A percentile compares a stretch with the other conserved stretches of the same genome.
Conservation (phyloP, 2,329 filamentous ascomycete genomes). For the Nigrospora sphaerica region DNA sequence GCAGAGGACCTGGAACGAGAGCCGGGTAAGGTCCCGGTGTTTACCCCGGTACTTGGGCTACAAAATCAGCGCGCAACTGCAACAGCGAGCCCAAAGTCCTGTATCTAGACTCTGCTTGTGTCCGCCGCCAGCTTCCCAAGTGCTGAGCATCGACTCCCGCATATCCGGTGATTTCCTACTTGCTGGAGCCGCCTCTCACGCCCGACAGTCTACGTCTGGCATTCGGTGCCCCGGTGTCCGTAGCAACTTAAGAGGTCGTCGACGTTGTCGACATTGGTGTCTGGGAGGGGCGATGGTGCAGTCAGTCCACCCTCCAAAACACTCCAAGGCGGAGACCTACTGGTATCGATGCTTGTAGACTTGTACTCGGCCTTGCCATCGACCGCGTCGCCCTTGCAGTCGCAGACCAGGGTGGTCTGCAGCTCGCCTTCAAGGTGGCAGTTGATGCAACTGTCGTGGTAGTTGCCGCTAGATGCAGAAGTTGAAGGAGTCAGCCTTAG, state of each 20-base stretch:
- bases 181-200: too few relatives aligned
- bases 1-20: too few relatives aligned
- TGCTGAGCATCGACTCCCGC: too few relatives aligned
- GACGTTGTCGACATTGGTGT: neutral
- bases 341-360: neutral
- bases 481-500: neutral
- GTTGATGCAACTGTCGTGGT: neutral
- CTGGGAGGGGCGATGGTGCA: neutral
- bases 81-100: too few relatives aligned
- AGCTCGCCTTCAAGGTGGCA: neutral
- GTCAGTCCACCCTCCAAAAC: neutral
- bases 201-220: too few relatives aligned
- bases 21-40: too few relatives aligned
- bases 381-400: neutral
- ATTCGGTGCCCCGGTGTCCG: too few relatives aligned
- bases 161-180: too few relatives aligned
- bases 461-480: neutral
- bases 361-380: neutral
- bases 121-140: too few relatives aligned
- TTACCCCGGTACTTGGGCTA: too few relatives aligned
- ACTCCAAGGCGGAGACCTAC: neutral
- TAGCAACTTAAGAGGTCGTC: neutral
- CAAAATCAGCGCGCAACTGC: too few relatives aligned
- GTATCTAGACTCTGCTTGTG: too few relatives aligned
- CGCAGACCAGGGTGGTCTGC: neutral